A percentile compares a stretch with the other conserved stretches of the same genome.
Conservation (phyloP, 2,329 filamentous ascomycete genomes). For the Colletotrichum trifolii region DNA sequence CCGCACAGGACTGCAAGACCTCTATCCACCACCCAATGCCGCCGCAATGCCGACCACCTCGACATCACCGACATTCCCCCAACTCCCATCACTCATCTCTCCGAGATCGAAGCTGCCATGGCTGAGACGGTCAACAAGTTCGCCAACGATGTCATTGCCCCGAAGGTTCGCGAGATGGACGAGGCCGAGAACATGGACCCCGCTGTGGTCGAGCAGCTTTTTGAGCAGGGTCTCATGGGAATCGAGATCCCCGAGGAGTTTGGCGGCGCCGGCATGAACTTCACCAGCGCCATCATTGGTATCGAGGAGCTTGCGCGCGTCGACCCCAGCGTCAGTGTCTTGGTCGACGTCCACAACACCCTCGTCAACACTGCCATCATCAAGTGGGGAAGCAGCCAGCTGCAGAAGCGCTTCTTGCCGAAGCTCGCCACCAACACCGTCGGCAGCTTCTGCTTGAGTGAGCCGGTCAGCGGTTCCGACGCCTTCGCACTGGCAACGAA, state of each 20-base stretch:
- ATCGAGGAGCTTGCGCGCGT: slow-evolving; percentile 97
- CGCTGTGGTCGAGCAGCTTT: slow-evolving; percentile 86
- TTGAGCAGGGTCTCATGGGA: slow-evolving; percentile 97
- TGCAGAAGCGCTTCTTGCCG: slow-evolving; percentile 91
- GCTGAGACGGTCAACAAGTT: slow-evolving; percentile 91
- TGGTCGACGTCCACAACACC: slow-evolving; percentile 98
- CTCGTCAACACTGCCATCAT: slow-evolving; percentile 93
- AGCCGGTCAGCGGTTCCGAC: slow-evolving; percentile 92
- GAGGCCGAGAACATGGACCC: slow-evolving; percentile 96
- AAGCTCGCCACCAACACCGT: slow-evolving; percentile 89
- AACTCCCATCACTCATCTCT: slow-evolving; percentile 92
- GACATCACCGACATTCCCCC: slow-evolving; percentile 84
- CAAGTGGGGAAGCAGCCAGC: slow-evolving; percentile 81
- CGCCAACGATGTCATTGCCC: slow-evolving; percentile 86
- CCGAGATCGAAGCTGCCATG: slow-evolving; percentile 91
- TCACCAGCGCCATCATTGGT: slow-evolving; percentile 93
- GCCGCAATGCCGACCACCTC: slow-evolving; percentile 57
- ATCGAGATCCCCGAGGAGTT: slow-evolving; percentile 98
- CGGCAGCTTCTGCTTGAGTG: slow-evolving; percentile 91
- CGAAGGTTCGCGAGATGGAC: slow-evolving; percentile 96
- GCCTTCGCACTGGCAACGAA: slow-evolving; percentile 95
- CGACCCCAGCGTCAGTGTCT: slow-evolving; percentile 92
- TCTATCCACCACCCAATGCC: slow-evolving; percentile 70
- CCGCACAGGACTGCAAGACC: slow-evolving; percentile 54
- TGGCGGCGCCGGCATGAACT: slow-evolving; percentile 98